Evolutionary conservation across 208 protist genomes (phyloP).

Genomic region (Tetramitus jugosus): DNA sequence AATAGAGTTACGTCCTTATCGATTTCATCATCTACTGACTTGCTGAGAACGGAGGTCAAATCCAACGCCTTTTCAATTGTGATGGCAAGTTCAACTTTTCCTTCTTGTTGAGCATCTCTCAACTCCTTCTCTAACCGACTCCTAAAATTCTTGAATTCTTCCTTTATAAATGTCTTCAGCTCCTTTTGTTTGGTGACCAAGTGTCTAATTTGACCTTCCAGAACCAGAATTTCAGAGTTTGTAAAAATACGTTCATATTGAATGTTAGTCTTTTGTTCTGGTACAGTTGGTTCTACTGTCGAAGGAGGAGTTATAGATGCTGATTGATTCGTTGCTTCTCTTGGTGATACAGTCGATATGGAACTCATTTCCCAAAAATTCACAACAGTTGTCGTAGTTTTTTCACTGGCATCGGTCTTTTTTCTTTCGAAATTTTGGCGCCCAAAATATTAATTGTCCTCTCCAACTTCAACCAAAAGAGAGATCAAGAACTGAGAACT

Average conservation of each 20-base stretch:
- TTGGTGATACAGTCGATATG: no score
- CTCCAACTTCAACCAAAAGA: no score
- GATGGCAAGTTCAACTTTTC: not conserved
- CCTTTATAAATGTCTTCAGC: slow-evolving; percentile 5
- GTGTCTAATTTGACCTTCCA: not conserved
- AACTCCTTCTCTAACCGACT: not conserved
- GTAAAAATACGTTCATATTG: not conserved
- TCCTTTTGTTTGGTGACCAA: slow-evolving; percentile 11
- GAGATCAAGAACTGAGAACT: no score
- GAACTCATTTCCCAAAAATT: no score
- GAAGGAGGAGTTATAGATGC: no score
- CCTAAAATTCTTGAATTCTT: slow-evolving; percentile 16
- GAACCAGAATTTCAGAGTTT: not conserved
- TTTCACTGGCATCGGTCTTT: no score
- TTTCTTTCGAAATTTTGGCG: no score
- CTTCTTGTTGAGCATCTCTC: slow-evolving; percentile 17
- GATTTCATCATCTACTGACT: slow-evolving; percentile 13
- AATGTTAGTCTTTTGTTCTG: no score
- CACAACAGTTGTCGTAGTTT: no score
- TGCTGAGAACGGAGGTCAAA: not conserved
- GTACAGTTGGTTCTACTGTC: no score
- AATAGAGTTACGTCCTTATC: not conserved
- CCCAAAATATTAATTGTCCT: no score
- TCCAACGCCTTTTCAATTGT: slow-evolving; percentile 4
- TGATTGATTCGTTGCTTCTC: no score